Evolutionary conservation across 202 grass and related monocot genomes (phyloP), one percentile per base, ranked within the genome.

Genomic region (Brachypodium distachyon): DNA sequence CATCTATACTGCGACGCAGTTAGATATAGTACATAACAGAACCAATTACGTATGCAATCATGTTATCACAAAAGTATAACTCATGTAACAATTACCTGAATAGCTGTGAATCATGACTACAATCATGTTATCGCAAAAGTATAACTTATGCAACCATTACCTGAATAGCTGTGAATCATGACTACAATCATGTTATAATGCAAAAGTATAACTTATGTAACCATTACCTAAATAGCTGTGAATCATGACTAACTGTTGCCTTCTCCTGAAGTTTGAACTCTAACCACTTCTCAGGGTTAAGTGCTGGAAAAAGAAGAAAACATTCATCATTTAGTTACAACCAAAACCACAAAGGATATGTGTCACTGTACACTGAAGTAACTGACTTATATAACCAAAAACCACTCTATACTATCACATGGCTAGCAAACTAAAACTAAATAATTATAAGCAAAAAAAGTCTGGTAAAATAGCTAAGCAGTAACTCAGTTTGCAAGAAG

Each of bases 211-310:
- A n/a, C n/a, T 43, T 25, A 18, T 19, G 57, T 53, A 59, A 49
- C 4, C 66, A 69, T 19, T 76, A 88, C 91, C 91, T 90, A 70
- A 93, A 93, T 79, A 93, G 81, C 49, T 87, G 67, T 63, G 77
- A 85, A 53, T 93, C 82, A 41, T 90, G 87, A 57, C 84, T 93
- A 56, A 93, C 91, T 62, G 55, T 93, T 83, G 87, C 91, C 70
- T 85, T 90, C 61, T 93, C 87, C 53, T 87, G 77, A 73, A 93
- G 84, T 82, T 85, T 93, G 58, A 93, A 93, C 69, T 93, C 87
- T 48, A 90, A 73, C 87, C 91, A 93, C 31, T 93, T 90, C 74
- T 93, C 91, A 73, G 91, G 91, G 72, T 93, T 78, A 73, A 93
- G 87, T 57, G 91, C 91, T 93, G 77, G 29, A 64, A 67, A 46